Evolutionary conservation across 495 filamentous ascomycete species (phyloP).

Genomic region (Jackrogersella multiformis): DNA sequence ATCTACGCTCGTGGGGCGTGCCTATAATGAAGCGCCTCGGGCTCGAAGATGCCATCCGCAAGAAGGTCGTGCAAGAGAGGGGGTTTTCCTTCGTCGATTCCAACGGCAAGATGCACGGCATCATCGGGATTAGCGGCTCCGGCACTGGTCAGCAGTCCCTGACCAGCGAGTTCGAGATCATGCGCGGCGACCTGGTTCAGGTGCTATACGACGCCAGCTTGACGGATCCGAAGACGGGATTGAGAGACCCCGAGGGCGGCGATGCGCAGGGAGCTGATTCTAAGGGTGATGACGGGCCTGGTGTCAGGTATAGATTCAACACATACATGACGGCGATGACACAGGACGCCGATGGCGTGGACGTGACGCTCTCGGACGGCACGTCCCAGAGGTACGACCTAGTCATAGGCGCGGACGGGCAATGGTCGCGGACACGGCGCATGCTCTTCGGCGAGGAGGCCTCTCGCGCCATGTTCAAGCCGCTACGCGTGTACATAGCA

Average conservation of each 20-base stretch:
- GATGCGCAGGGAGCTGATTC: neutral
- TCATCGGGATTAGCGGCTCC: conserved; percentile 49
- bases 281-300: conserved; percentile 12
- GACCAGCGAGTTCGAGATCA: conserved; percentile 64
- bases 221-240: conserved; percentile 44
- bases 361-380: conserved; percentile 50
- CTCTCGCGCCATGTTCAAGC: conserved; percentile 33
- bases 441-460: conserved; percentile 46
- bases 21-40: conserved; percentile 60
- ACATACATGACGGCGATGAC: conserved; percentile 6
- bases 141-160: conserved; percentile 53
- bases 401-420: conserved; percentile 62
- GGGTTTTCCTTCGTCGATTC: conserved; percentile 54
- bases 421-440: conserved; percentile 53
- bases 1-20: conserved; percentile 58
- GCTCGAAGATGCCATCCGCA: conserved; percentile 53
- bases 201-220: conserved; percentile 58
- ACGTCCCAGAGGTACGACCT: conserved; percentile 52
- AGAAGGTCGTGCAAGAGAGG: conserved; percentile 47
- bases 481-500: conserved; percentile 28
- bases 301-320: conserved; percentile 36
- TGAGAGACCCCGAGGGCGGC: neutral
- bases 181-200: conserved; percentile 58
- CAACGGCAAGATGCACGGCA: conserved; percentile 49
- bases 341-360: conserved; percentile 33